phyloP scores from a whole-genome alignment of 495 filamentous ascomycete genomes.

The Pyrenula massariospora region DNA sequence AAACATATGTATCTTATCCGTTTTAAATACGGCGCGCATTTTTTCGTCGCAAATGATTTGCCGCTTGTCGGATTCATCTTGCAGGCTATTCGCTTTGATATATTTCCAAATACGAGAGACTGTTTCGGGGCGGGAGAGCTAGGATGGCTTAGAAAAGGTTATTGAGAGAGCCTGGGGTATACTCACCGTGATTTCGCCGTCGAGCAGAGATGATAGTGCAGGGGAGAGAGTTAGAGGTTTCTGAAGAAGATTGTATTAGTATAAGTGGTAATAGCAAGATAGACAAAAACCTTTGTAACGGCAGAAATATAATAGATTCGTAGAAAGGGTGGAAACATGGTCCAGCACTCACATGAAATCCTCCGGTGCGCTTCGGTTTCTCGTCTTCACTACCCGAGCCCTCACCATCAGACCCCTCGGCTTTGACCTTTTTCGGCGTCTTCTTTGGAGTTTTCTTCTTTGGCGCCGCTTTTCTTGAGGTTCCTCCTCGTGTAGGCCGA shows the following conservation, averaged over 20 bases:
- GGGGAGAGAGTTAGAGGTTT: conserved; percentile 57
- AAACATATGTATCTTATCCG: conserved; percentile 91
- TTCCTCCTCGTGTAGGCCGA: conserved; percentile 58
- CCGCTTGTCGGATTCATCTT: conserved; percentile 82
- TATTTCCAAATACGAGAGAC: conserved; percentile 95
- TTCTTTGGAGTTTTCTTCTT: conserved; percentile 63
- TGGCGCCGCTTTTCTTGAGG: conserved; percentile 41
- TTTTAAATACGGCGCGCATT: conserved; percentile 82
- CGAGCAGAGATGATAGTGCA: conserved; percentile 51
- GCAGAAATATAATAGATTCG: conserved; percentile 1
- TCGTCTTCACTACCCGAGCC: conserved; percentile 60
- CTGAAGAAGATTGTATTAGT: conserved; percentile 18
- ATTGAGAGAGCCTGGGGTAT: background rate
- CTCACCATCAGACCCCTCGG: conserved; percentile 50
- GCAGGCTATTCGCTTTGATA: conserved; percentile 74
- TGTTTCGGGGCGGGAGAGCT: conserved; percentile 87
- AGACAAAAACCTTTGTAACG: no score
- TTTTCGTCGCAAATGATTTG: conserved; percentile 87
- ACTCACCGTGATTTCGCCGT: conserved; percentile 48
- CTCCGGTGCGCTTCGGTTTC: conserved; percentile 50
- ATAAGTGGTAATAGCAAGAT: conserved; percentile 3
- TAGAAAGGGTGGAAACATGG: conserved; percentile 1
- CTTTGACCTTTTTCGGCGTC: conserved; percentile 56
- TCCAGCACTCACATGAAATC: conserved; percentile 49
- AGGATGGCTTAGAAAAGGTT: conserved; percentile 1